Evolutionary conservation across 1,139 yeast species (phyloP), one percentile per base, ranked within the genome.

Genomic region (Scheffersomyces quercinus): DNA sequence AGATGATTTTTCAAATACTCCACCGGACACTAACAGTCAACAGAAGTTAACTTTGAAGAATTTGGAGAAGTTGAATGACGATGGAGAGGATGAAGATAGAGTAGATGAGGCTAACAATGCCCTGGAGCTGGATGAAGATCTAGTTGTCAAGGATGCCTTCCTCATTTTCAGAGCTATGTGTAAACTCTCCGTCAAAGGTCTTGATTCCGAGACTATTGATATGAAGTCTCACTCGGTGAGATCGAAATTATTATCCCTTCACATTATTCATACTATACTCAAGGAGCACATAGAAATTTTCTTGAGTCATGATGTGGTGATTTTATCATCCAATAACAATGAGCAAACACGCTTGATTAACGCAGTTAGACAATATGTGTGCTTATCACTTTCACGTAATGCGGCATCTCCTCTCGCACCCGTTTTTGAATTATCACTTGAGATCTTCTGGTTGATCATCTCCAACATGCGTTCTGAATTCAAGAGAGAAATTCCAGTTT

Each of bases 361-460:
- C 56, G 89, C 97, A 0, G 80, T 89, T 29, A 83, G 93, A 60
- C 96, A 89, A 59, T 90, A 91, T 54, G 65, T 91, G 29, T 87
- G 96, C 58, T 75, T 89, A 39, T 78, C 93, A 3, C 73, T 95
- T 43, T 87, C 97, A 0, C 81, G 96, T 60, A 95, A 95, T 65
- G 96, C 98, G 0, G 95, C 97, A 0, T 88, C 96, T 28, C 87
- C 93, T 3, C 75, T 89, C 42, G 88, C 97, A 0, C 95, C 97
- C 1, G 95, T 93, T 9, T 95, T 88, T 65, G 98, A 93, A 59
- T 80, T 93, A 15, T 84, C 96, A 2, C 76, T 95, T 39, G 99
- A 95, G 62, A 90, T 95, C 14, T 90, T 91, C 66, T 93, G 97
- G 97, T 69, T 91, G 39, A 74, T 95, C 52, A 74, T 91, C 39